phyloP scores from a whole-genome alignment of 768 basidiomycete species.

The Strobilomyces dryophilus region DNA sequence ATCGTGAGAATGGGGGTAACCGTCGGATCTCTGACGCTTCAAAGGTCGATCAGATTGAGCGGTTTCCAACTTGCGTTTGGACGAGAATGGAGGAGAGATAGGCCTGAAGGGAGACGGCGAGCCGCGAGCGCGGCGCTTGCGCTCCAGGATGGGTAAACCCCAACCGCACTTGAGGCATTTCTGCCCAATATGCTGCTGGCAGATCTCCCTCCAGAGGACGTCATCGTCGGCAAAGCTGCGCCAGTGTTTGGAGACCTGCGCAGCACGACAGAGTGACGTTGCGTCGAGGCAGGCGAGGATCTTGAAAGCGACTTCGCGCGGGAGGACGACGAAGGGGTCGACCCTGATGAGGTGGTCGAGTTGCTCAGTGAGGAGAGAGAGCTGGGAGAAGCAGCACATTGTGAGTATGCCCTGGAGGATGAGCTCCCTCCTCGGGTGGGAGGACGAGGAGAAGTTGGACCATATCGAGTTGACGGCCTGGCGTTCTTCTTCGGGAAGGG shows the following conservation, averaged over 20 bases:
- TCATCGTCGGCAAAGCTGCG: conserved; percentile 90
- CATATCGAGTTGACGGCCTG: conserved; percentile 88
- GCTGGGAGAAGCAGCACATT: conserved; percentile 99
- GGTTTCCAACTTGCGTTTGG: conserved; percentile 41
- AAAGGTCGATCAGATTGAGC: conserved; percentile 32
- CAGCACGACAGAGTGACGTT: conserved; percentile 87
- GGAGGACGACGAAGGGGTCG: conserved; percentile 89
- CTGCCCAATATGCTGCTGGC: conserved; percentile 97
- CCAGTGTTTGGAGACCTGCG: conserved; percentile 87
- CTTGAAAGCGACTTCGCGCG: conserved; percentile 84
- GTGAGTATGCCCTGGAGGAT: conserved; percentile 96
- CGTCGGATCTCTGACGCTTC: conserved; percentile 46
- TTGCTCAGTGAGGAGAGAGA: conserved; percentile 92
- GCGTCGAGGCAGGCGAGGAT: conserved; percentile 89
- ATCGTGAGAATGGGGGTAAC: neutral
- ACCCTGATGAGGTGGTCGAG: conserved; percentile 90
- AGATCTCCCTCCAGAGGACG: conserved; percentile 91
- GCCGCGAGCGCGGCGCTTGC: conserved; percentile 48
- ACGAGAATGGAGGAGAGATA: conserved; percentile 20
- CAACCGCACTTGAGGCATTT: conserved; percentile 97
- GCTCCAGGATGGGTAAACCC: conserved; percentile 90
- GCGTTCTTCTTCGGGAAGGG: conserved; percentile 79
- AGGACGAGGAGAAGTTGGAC: conserved; percentile 95
- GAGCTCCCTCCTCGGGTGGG: conserved; percentile 84
- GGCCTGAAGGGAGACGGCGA: conserved; percentile 37